phyloP scores from a whole-genome alignment of 2,329 filamentous ascomycete species.

The Geosmithia flava region DNA sequence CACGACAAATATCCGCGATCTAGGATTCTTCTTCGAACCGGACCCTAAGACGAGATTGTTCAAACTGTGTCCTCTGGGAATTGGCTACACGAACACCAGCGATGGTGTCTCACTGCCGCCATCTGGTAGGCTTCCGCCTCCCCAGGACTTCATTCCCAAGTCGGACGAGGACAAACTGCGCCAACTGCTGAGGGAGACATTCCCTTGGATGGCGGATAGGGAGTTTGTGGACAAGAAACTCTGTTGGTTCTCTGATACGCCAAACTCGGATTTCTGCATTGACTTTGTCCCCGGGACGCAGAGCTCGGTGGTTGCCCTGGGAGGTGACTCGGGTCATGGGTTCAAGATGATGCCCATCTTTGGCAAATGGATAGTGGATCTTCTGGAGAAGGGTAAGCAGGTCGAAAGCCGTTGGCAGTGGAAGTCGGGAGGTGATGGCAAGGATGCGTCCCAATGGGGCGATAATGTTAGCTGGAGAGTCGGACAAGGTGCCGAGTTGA shows the following conservation, averaged over 20 bases:
- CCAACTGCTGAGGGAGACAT: conserved; percentile 33
- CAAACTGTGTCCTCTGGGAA: conserved; percentile 48
- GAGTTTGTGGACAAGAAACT: conserved; percentile 41
- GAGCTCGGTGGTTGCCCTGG: conserved; percentile 31
- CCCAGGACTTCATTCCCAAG: conserved; percentile 29
- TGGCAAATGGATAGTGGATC: conserved; percentile 35
- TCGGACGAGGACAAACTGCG: conserved; percentile 41
- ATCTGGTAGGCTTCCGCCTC: conserved; percentile 7
- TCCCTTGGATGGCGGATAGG: conserved; percentile 38
- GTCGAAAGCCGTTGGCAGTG: conserved; percentile 33
- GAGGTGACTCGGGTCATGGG: conserved; percentile 48
- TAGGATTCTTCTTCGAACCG: conserved; percentile 56
- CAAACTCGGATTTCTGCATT: conserved; percentile 46
- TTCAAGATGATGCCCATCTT: conserved; percentile 51
- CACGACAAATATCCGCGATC: conserved; percentile 45
- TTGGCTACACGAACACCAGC: conserved; percentile 32
- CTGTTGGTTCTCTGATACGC: conserved; percentile 53
- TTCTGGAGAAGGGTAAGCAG: conserved; percentile 32
- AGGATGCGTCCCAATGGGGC: not conserved
- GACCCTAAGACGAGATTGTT: conserved; percentile 43
- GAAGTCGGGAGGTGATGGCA: conserved; percentile 20
- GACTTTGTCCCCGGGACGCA: conserved; percentile 41
- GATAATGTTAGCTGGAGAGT: not conserved
- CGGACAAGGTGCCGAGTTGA: not conserved
- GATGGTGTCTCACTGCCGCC: conserved; percentile 18